Evolutionary conservation across 768 basidiomycete species (phyloP).

Genomic region (Podaxis rugospora): DNA sequence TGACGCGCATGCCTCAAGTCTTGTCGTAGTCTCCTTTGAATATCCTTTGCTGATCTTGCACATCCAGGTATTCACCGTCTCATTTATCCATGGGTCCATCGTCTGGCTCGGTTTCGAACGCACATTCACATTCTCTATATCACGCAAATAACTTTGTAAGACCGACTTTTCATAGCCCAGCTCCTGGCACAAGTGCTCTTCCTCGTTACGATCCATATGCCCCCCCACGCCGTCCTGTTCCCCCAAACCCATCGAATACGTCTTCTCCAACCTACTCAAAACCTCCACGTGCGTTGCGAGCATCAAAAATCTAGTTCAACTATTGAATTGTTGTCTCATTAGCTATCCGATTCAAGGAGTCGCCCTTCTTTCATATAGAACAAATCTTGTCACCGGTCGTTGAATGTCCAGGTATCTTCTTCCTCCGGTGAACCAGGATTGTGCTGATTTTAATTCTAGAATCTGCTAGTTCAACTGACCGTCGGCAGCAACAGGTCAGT

Average conservation of each 20-base stretch:
- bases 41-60: conserved; percentile 9
- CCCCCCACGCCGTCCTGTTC: conserved; percentile 43
- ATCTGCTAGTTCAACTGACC: conserved; percentile 74
- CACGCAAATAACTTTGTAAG: conserved; percentile 10
- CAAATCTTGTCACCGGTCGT: conserved; percentile 58
- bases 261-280: conserved; percentile 26
- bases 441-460: conserved; percentile 35
- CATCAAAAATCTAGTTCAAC: not conserved
- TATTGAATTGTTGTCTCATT: conserved; percentile 13
- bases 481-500: conserved; percentile 54
- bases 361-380: conserved; percentile 72
- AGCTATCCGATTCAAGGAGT: conserved; percentile 76
- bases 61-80: conserved; percentile 16
- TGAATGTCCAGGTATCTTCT: conserved; percentile 71
- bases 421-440: not conserved
- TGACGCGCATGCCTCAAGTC: conserved; percentile 1
- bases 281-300: conserved; percentile 22
- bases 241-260: conserved; percentile 31
- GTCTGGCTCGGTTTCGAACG: not conserved
- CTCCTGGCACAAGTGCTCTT: conserved; percentile 28
- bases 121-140: conserved; percentile 17
- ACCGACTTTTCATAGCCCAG: not conserved
- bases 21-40: not conserved
- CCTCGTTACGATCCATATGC: conserved; percentile 66
- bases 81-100: conserved; percentile 7